These are phyloP conservation scores for Daldinia bambusicola DNA, from an alignment of 495 filamentous ascomycete species.

Conservation along the genomic window DNA sequence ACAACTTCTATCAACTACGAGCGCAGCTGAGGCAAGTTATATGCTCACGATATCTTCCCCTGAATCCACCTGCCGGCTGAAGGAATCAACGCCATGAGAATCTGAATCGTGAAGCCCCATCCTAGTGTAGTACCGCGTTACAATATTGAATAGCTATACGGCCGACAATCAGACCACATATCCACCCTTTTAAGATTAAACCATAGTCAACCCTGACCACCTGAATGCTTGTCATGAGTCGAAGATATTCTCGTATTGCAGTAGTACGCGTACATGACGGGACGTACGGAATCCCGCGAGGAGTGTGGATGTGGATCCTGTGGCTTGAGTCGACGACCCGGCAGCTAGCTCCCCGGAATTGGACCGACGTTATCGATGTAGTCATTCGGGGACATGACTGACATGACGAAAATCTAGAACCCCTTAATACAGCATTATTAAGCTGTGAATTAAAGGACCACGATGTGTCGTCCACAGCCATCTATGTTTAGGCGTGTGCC, in stretches of 20 bases:
- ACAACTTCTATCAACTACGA: conserved; percentile 7
- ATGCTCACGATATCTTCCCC: conserved; percentile 19
- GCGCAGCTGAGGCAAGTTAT: conserved; percentile 23
- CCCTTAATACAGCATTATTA: conserved; percentile 16
- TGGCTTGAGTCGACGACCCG: conserved; percentile 19
- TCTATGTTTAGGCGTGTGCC: not conserved
- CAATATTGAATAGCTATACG: conserved; percentile 9
- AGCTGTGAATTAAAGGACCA: conserved; percentile 5
- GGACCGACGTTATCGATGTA: conserved; percentile 8
- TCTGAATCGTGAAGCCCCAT: conserved; percentile 16
- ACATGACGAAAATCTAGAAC: conserved; percentile 19
- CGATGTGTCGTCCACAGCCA: conserved; percentile 22
- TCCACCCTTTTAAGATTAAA: conserved; percentile 10
- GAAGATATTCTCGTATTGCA: conserved; percentile 31
- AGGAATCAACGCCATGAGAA: conserved; percentile 13
- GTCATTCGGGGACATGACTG: conserved; percentile 1
- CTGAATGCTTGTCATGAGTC: conserved; percentile 14
- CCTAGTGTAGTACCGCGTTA: conserved; percentile 33
- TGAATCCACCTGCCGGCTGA: conserved; percentile 26
- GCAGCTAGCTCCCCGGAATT: conserved; percentile 26
- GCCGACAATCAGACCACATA: conserved; percentile 24
- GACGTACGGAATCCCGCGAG: not conserved
- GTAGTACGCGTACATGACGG: conserved; percentile 36
- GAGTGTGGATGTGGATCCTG: conserved; percentile 31
- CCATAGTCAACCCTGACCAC: conserved; percentile 18